These are phyloP conservation scores for Xylaria sp. DNA, from an alignment of 2,329 filamentous ascomycete genomes.

Conservation along the genomic window DNA sequence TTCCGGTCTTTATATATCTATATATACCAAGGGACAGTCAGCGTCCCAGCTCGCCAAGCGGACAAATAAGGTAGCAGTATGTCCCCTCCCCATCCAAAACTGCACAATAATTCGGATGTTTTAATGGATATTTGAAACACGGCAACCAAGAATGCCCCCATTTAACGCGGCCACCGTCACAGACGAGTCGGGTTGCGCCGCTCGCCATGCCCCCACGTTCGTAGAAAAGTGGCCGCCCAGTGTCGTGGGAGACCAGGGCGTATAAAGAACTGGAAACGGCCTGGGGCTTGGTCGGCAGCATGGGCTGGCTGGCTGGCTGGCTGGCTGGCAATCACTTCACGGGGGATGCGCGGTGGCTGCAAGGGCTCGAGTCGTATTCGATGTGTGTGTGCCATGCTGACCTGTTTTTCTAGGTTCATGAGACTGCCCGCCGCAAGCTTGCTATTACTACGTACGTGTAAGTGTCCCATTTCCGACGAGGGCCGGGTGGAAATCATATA, in stretches of 20 bases:
- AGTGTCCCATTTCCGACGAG: constrained; percentile 47
- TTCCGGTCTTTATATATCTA: too few relatives aligned
- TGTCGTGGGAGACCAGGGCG: constrained; percentile 18
- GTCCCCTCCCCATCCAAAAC: constrained; percentile 21
- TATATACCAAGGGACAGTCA: constrained; percentile 9
- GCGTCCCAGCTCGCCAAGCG: constrained; percentile 15
- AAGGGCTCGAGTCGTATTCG: constrained; percentile 31
- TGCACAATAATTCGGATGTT: constrained; percentile 11
- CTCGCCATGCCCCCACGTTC: constrained; percentile 24
- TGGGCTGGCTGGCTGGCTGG: too few relatives aligned
- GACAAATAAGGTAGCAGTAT: constrained; percentile 34
- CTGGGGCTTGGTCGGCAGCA: constrained; percentile 27
- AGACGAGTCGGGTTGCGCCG: constrained; percentile 28
- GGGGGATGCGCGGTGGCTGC: constrained; percentile 24
- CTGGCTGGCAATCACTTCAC: constrained; percentile 19
- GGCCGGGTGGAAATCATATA: constrained; percentile 42
- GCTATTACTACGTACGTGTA: too few relatives aligned
- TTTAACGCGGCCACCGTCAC: constrained; percentile 42
- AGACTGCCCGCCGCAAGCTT: constrained; percentile 34
- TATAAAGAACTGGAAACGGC: constrained; percentile 24
- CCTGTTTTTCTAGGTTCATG: constrained; percentile 31
- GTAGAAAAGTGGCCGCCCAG: constrained; percentile 15
- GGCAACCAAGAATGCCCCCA: constrained; percentile 29
- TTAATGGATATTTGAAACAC: constrained; percentile 24
- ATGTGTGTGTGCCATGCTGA: constrained; percentile 34